Conservation (phyloP, 441 rosid genomes). For the Rhodomyrtus psidioides region DNA sequence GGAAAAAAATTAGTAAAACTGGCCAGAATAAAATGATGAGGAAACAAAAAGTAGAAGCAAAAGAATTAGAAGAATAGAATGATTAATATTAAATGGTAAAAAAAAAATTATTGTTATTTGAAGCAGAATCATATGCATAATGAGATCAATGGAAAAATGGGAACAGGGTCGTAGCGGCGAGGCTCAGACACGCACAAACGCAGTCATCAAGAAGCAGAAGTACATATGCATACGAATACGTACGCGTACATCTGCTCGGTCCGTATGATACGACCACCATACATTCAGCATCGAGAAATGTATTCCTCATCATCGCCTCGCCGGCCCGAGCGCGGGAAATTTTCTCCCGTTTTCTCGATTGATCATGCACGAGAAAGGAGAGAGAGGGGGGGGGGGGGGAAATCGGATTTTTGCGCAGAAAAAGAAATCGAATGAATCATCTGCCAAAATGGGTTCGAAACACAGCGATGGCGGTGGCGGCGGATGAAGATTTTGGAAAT, state of each 20-base stretch:
- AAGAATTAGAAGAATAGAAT: background rate
- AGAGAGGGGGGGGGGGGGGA: accelerated
- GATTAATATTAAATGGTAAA: background rate
- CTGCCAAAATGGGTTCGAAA: background rate
- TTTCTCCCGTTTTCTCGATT: background rate
- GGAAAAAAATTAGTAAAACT: background rate
- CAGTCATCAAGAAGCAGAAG: constrained; percentile 25
- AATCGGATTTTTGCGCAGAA: background rate
- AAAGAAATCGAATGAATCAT: background rate
- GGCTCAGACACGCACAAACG: constrained; percentile 60
- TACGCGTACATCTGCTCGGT: background rate
- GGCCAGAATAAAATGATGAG: no score
- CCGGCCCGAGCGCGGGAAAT: background rate
- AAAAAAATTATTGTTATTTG: background rate
- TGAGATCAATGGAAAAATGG: background rate
- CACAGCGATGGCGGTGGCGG: accelerated
- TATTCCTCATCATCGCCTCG: constrained; percentile 21
- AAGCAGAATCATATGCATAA: no score
- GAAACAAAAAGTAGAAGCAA: accelerated
- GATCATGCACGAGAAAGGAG: accelerated
- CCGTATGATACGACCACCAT: background rate
- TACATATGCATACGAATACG: background rate
- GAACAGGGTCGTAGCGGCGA: background rate
- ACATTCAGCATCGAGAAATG: constrained; percentile 35
- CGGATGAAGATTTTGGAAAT: accelerated